These are phyloP conservation scores for Yarrowia sp. DNA, from an alignment of 805 yeast genomes.

Conservation along the genomic window DNA sequence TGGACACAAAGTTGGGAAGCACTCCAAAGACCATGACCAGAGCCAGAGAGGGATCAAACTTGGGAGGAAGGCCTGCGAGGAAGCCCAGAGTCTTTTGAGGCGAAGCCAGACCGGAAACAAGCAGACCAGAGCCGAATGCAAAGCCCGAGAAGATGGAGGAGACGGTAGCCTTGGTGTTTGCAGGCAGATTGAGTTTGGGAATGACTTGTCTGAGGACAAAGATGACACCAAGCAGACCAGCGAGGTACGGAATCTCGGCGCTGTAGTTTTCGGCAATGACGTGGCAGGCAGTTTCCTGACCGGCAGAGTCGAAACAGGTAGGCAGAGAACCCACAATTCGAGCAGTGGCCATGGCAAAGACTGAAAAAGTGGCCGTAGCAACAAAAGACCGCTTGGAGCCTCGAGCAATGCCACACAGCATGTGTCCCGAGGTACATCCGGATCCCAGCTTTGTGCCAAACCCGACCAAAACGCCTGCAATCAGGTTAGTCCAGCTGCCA, in stretches of 20 bases:
- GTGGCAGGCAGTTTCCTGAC: constrained; percentile 27
- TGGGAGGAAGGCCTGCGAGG: constrained; percentile 39
- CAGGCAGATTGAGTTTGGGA: constrained; percentile 13
- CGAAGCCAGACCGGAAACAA: constrained; percentile 49
- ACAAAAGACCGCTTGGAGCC: constrained; percentile 46
- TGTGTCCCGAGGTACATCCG: constrained; percentile 59
- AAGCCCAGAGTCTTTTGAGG: constrained; percentile 49
- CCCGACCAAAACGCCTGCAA: constrained; percentile 48
- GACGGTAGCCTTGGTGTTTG: not conserved
- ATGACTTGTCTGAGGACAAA: constrained; percentile 29
- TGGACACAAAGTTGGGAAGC: constrained; percentile 45
- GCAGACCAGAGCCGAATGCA: constrained; percentile 48
- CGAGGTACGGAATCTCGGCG: constrained; percentile 29
- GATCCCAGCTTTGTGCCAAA: constrained; percentile 48
- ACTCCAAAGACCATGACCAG: constrained; percentile 47
- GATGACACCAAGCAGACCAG: constrained; percentile 19
- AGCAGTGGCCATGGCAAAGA: constrained; percentile 39
- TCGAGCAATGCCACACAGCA: constrained; percentile 52
- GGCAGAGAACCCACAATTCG: constrained; percentile 30
- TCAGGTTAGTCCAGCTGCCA: constrained; percentile 28
- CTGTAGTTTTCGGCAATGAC: constrained; percentile 25
- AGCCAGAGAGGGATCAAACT: constrained; percentile 50
- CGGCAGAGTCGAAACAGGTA: constrained; percentile 11
- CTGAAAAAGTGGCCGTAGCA: constrained; percentile 45
- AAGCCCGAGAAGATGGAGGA: constrained; percentile 38